Evolutionary conservation across 1,284 basidiomycete genomes (phyloP).

Genomic region (Inonotus hispidus): DNA sequence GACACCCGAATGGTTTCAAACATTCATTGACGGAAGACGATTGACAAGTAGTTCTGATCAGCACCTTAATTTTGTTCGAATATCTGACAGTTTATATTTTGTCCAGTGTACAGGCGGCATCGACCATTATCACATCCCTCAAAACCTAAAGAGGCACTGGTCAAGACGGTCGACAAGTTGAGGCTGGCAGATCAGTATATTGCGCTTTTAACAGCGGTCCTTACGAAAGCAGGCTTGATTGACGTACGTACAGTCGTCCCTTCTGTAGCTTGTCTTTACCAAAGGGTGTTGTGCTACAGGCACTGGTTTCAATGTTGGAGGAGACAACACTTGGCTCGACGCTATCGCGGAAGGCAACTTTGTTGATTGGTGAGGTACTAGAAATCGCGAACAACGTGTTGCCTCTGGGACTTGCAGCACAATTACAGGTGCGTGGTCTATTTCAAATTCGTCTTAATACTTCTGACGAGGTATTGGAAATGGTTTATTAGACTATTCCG

Average conservation of each 20-base stretch:
- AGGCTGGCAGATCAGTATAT: conserved; percentile 94
- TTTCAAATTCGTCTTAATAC: neutral
- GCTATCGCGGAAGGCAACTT: conserved; percentile 81
- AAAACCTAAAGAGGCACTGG: conserved; percentile 27
- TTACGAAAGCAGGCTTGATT: conserved; percentile 83
- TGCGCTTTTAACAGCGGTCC: conserved; percentile 81
- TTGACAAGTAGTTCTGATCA: conserved; percentile 58
- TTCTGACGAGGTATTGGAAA: neutral
- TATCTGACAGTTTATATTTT: neutral
- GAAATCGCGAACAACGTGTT: conserved; percentile 85
- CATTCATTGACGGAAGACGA: conserved; percentile 82
- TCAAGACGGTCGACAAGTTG: conserved; percentile 53
- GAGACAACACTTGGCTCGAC: conserved; percentile 65
- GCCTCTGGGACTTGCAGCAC: conserved; percentile 79
- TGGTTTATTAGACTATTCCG: conserved; percentile 67
- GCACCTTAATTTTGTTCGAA: neutral
- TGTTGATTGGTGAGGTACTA: conserved; percentile 89
- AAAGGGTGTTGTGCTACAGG: conserved; percentile 42
- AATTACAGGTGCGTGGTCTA: conserved; percentile 60
- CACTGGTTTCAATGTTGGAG: conserved; percentile 78
- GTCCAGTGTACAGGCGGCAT: conserved; percentile 57
- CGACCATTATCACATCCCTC: conserved; percentile 36
- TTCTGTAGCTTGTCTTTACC: neutral
- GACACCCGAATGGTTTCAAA: conserved; percentile 84
- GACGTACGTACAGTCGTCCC: conserved; percentile 49